These are phyloP conservation scores for Colletotrichum magnum DNA, from an alignment of 2,329 filamentous ascomycete genomes.

Conservation along the genomic window DNA sequence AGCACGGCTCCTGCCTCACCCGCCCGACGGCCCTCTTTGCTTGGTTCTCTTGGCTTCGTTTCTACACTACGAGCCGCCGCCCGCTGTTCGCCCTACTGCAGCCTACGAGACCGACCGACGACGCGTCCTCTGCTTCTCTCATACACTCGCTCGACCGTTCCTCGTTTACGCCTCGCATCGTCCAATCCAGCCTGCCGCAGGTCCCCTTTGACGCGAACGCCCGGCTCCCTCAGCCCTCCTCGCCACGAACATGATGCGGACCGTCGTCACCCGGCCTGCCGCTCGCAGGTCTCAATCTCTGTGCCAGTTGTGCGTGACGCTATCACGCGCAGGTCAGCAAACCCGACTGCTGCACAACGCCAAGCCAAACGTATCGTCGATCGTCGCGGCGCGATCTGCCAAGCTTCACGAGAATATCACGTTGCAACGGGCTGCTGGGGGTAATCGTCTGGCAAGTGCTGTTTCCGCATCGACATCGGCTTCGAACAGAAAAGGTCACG, in stretches of 20 bases:
- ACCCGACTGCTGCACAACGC: constrained; percentile 37
- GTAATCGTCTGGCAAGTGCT: constrained; percentile 28
- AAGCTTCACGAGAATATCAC: constrained; percentile 26
- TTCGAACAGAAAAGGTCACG: constrained; percentile 19
- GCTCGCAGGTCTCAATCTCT: constrained; percentile 49
- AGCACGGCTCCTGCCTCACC: constrained; percentile 20
- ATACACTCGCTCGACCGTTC: constrained; percentile 11
- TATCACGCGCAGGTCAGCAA: constrained; percentile 43
- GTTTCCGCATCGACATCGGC: constrained; percentile 4
- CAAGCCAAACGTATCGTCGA: constrained; percentile 39
- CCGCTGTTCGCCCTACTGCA: constrained; percentile 26
- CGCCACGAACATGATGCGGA: constrained; percentile 53
- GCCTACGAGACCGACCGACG: constrained; percentile 14
- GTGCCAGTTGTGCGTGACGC: constrained; percentile 61
- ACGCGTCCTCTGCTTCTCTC: constrained; percentile 5
- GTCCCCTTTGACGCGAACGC: constrained; percentile 15
- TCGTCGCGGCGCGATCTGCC: constrained; percentile 33
- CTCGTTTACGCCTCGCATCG: constrained; percentile 1
- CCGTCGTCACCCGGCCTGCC: constrained; percentile 45
- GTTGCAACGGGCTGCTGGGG: constrained; percentile 24
- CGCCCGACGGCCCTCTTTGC: constrained; percentile 27
- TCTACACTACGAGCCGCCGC: constrained; percentile 14
- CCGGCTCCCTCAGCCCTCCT: constrained; percentile 10
- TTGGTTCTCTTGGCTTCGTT: constrained; percentile 32
- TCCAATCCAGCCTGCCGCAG: constrained; percentile 23